Percentiles rank a stretch among this genome's conserved stretches.
phyloP scores from a whole-genome alignment of 495 filamentous ascomycete species.

The Recurvomyces mirabilis region DNA sequence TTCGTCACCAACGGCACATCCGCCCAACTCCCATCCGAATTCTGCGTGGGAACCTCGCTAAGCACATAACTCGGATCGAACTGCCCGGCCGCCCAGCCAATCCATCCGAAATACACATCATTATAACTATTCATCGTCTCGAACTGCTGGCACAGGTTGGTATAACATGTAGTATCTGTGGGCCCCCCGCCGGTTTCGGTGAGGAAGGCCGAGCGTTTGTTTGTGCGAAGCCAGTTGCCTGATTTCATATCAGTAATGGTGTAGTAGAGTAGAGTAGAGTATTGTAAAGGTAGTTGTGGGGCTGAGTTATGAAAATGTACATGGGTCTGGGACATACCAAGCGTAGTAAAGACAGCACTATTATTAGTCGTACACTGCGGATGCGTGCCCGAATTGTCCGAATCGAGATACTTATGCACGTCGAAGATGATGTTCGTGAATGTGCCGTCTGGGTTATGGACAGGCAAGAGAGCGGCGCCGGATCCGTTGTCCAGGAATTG shows the following conservation, averaged over 20 bases:
- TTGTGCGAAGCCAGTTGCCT: constrained; percentile 38
- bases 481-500: constrained; percentile 36
- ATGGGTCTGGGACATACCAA: too few relatives aligned
- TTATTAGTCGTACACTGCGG: constrained; percentile 42
- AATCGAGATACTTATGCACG: constrained; percentile 44
- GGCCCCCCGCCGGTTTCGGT: constrained; percentile 45
- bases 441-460: constrained; percentile 44
- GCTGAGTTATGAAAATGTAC: too few relatives aligned
- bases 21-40: constrained; percentile 28
- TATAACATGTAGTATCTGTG: constrained; percentile 31
- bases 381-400: constrained; percentile 44
- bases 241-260: too few relatives aligned
- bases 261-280: too few relatives aligned
- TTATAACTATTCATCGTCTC: constrained; percentile 31
- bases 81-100: constrained; percentile 42
- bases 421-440: constrained; percentile 47
- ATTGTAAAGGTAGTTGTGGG: too few relatives aligned
- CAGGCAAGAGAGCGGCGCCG: constrained; percentile 34
- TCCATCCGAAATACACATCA: constrained; percentile 33
- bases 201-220: constrained; percentile 37
- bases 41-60: constrained; percentile 34
- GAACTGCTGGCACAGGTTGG: constrained; percentile 36
- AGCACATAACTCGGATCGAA: constrained; percentile 38
- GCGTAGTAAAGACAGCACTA: too few relatives aligned
- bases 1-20: constrained; percentile 34